These are phyloP conservation scores for Phytophthora ramorum DNA, from an alignment of 352 stramenopile genomes.

Conservation along the genomic window DNA sequence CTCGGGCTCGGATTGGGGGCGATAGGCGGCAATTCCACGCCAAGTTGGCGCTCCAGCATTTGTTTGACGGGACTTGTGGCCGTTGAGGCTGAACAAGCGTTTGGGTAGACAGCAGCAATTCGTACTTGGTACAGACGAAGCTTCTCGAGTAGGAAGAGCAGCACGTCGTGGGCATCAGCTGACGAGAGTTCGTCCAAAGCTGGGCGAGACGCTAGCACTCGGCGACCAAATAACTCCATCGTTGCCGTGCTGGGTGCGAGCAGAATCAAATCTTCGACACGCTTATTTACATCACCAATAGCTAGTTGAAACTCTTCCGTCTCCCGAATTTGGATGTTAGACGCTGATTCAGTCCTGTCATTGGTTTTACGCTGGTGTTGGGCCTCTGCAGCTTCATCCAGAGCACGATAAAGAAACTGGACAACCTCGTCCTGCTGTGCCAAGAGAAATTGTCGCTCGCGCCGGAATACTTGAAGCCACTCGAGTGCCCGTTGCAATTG, in stretches of 20 bases:
- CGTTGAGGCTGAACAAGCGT: neutral
- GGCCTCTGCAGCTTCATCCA: conserved; percentile 41
- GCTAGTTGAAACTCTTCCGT: neutral
- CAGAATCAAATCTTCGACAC: conserved; percentile 33
- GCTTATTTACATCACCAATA: conserved; percentile 8
- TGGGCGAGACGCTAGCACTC: conserved; percentile 34
- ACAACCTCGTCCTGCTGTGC: conserved; percentile 72
- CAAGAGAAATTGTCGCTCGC: conserved; percentile 66
- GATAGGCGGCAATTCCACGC: conserved; percentile 66
- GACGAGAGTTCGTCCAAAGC: conserved; percentile 61
- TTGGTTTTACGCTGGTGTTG: neutral
- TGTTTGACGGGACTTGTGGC: conserved; percentile 24
- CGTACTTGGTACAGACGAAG: conserved; percentile 67
- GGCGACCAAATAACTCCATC: conserved; percentile 46
- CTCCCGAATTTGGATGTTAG: neutral
- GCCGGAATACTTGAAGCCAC: conserved; percentile 59
- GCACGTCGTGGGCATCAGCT: conserved; percentile 48
- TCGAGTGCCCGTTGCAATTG: conserved; percentile 45
- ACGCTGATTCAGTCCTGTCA: neutral
- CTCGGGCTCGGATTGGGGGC: conserved; percentile 9
- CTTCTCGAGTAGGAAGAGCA: conserved; percentile 72
- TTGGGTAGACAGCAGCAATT: conserved; percentile 52
- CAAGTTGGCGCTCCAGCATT: conserved; percentile 56
- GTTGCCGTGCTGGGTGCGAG: conserved; percentile 34
- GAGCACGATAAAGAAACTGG: conserved; percentile 55